These are phyloP conservation scores for Penicillium malachiteum DNA, from an alignment of 495 filamentous ascomycete species.

Conservation along the genomic window DNA sequence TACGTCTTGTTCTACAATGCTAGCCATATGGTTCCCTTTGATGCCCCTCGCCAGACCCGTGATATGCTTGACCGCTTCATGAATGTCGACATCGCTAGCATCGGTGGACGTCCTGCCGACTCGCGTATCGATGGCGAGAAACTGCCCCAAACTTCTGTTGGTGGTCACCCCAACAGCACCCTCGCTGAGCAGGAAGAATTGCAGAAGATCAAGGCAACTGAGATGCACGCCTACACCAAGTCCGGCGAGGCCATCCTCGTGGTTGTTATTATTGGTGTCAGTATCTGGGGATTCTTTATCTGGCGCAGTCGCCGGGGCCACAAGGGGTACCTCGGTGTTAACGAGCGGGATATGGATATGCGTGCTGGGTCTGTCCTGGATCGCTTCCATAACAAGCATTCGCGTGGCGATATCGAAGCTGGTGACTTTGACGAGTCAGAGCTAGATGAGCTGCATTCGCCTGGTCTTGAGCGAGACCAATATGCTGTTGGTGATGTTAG, in stretches of 20 bases:
- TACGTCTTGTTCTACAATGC: conserved; percentile 95
- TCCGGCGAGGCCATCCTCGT: conserved; percentile 88
- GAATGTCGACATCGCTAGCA: conserved; percentile 86
- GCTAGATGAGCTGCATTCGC: conserved; percentile 68
- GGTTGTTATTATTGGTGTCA: conserved; percentile 77
- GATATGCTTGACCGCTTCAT: conserved; percentile 99
- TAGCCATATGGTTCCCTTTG: conserved; percentile 96
- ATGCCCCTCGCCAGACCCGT: conserved; percentile 78
- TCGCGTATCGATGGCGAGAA: conserved; percentile 90
- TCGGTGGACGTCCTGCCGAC: conserved; percentile 82
- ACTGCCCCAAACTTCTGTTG: conserved; percentile 75
- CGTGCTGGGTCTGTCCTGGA: conserved; percentile 32
- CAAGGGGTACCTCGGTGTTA: conserved; percentile 47
- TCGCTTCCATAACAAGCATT: conserved; percentile 50
- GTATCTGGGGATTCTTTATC: conserved; percentile 79
- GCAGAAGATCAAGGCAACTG: conserved; percentile 76
- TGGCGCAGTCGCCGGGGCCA: conserved; percentile 68
- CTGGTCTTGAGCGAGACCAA: conserved; percentile 37
- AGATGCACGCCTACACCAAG: conserved; percentile 89
- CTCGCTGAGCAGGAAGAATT: conserved; percentile 70
- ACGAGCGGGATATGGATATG: conserved; percentile 22
- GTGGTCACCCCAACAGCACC: conserved; percentile 80
- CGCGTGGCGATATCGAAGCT: conserved; percentile 67
- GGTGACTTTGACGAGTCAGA: conserved; percentile 89
- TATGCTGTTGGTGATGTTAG: conserved; percentile 46